Evolutionary conservation across 495 filamentous ascomycete genomes (phyloP), one percentile per base, ranked within the genome.

Genomic region (Talaromyces liani): DNA sequence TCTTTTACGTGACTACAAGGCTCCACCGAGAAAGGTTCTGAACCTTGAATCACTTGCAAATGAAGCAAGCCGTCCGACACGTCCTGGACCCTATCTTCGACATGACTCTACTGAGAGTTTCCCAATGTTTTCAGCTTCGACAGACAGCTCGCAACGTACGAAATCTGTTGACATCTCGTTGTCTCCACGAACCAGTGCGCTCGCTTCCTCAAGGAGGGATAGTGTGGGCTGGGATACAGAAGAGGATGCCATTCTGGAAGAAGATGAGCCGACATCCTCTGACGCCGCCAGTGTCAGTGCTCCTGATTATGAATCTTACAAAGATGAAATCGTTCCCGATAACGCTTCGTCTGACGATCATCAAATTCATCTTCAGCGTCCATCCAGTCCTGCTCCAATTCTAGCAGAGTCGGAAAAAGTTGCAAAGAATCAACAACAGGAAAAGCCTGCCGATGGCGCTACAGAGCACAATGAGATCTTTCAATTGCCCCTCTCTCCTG

Each of bases 61-160:
- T 29, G 67, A 74, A 22, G 58, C 73, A 6, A 70, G 66, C 18
- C 71, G 77, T 45, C 73, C 75, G 39, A 67, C 77, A 22, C 69
- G 67, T 10, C 68, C 73, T 5, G 71, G 79, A 22, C 73, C 75
- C 0, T 80, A 86, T 20, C 68, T 81, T 24, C 82, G 88, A 22
- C 87, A 88, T 55, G 87, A 92, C 65, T 95, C 91, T 2, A 83
- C 87, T 24, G 91, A 93, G 64, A 92, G 89, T 66, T 91, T 91
- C 66, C 84, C 88, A 34, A 85, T 94, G 78, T 91, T 95, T 71
- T 92, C 88, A n/a, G 82, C 87, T 7, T 92, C 90, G 2, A 85
- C 86, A 12, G 84, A 87, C 18, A 86, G 85, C 56, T 83, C 80
- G 4, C 72, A 80, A 41, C 79, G 75, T 36, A 73, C 75, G 4